Percentiles rank a stretch among this genome's conserved stretches.
Evolutionary conservation across 306 rosid species (phyloP).

Genomic region (Trifolium fragiferum): DNA sequence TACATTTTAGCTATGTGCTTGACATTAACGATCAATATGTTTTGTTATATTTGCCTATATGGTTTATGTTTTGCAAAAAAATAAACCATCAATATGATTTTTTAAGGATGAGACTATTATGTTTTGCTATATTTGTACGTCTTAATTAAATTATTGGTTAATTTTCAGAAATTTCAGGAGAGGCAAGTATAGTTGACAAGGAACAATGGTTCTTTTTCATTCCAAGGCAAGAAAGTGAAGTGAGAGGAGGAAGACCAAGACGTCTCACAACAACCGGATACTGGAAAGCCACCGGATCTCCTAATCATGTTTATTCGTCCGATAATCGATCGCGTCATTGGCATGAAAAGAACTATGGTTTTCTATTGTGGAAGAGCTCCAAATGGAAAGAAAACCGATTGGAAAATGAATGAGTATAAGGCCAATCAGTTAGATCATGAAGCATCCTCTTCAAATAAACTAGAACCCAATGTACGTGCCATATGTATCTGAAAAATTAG

Average conservation of each 20-base stretch:
- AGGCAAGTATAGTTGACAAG: no score
- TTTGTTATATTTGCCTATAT: no score
- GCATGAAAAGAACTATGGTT: constrained; percentile 83
- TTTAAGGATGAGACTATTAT: no score
- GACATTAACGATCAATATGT: no score
- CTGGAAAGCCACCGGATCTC: constrained; percentile 96
- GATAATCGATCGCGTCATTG: constrained; percentile 60
- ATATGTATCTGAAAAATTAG: background rate
- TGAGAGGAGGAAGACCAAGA: constrained; percentile 83
- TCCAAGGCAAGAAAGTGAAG: constrained; percentile 75
- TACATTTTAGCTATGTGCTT: no score
- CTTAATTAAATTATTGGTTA: no score
- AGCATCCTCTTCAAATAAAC: constrained; percentile 22
- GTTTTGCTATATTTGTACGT: no score
- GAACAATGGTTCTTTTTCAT: no score
- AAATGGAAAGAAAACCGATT: constrained; percentile 71
- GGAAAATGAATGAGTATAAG: constrained; percentile 96
- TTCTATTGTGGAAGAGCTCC: constrained; percentile 89
- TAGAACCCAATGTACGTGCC: constrained; percentile 36
- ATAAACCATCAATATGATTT: no score
- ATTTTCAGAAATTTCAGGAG: no score
- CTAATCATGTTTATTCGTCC: constrained; percentile 69
- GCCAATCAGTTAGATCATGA: constrained; percentile 41
- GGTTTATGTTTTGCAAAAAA: no score
- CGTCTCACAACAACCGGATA: constrained; percentile 76